Percentiles rank a stretch among this genome's conserved stretches.
phyloP scores from a whole-genome alignment of 2,329 filamentous ascomycete species.

The Didymella pomorum region DNA sequence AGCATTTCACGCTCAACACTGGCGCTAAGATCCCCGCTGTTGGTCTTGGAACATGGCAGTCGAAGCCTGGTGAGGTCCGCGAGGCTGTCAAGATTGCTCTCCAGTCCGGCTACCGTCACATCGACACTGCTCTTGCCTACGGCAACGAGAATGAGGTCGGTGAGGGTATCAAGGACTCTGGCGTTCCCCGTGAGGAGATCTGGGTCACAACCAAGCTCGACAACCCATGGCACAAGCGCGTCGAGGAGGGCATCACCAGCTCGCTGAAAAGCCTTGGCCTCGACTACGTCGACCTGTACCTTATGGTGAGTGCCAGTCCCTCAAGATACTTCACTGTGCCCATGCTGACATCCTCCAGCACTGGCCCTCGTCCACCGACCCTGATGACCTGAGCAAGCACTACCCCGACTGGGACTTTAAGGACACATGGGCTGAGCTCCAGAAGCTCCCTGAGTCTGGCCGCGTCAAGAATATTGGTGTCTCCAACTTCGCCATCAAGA shows the following conservation, averaged over 20 bases:
- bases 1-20: slow-evolving; percentile 50
- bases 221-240: slow-evolving; percentile 74
- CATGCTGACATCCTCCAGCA: slow-evolving; percentile 36
- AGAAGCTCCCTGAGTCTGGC: slow-evolving; percentile 72
- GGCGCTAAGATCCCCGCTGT: slow-evolving; percentile 80
- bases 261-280: slow-evolving; percentile 69
- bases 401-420: slow-evolving; percentile 81
- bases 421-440: slow-evolving; percentile 78
- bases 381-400: slow-evolving; percentile 70
- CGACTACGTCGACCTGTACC: slow-evolving; percentile 73
- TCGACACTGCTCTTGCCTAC: slow-evolving; percentile 80
- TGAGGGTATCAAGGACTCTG: slow-evolving; percentile 71
- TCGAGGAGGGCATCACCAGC: slow-evolving; percentile 66
- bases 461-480: slow-evolving; percentile 84
- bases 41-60: slow-evolving; percentile 83
- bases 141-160: slow-evolving; percentile 80
- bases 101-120: slow-evolving; percentile 74
- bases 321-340: too few relatives aligned
- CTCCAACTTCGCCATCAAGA: slow-evolving; percentile 83
- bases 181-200: slow-evolving; percentile 71
- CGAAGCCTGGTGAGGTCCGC: slow-evolving; percentile 71
- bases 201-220: slow-evolving; percentile 85
- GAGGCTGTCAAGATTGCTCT: slow-evolving; percentile 76
- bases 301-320: slow-evolving; percentile 59
- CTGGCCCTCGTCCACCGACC: slow-evolving; percentile 72